phyloP scores from a whole-genome alignment of 257 asterid genomes.

The Lycium ferocissimum region DNA sequence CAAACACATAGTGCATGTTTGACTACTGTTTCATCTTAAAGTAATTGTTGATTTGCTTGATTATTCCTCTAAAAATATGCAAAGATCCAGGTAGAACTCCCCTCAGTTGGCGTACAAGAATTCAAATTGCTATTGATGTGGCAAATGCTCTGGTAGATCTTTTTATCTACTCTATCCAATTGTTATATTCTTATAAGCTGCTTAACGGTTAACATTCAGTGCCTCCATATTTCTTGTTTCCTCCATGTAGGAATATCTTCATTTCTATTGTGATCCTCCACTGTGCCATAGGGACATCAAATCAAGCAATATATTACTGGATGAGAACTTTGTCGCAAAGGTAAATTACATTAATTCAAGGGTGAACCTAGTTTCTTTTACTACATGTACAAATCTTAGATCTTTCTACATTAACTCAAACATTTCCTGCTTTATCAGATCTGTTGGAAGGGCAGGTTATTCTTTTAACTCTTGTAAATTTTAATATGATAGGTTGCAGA shows the following conservation, averaged over 20 bases:
- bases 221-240: background rate
- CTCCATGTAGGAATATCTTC: constrained; percentile 87
- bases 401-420: constrained; percentile 3
- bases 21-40: background rate
- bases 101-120: constrained; percentile 80
- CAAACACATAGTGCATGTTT: constrained; percentile 10
- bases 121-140: constrained; percentile 88
- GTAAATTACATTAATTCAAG: constrained; percentile 41
- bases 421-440: background rate
- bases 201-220: background rate
- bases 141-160: constrained; percentile 92
- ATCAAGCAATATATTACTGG: constrained; percentile 93
- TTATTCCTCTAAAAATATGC: constrained; percentile 33
- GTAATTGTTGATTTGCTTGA: background rate
- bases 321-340: constrained; percentile 82
- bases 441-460: background rate
- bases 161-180: background rate
- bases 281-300: constrained; percentile 95
- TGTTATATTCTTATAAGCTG: constrained; percentile 1
- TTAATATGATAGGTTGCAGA: constrained; percentile 73
- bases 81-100: constrained; percentile 81
- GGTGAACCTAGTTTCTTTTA: background rate
- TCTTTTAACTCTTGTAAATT: background rate
- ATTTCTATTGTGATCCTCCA: constrained; percentile 93
- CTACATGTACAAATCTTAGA: background rate